Base-by-base conservation (phyloP, 805 yeast genomes). In the Kuraishia hungarica region DNA sequence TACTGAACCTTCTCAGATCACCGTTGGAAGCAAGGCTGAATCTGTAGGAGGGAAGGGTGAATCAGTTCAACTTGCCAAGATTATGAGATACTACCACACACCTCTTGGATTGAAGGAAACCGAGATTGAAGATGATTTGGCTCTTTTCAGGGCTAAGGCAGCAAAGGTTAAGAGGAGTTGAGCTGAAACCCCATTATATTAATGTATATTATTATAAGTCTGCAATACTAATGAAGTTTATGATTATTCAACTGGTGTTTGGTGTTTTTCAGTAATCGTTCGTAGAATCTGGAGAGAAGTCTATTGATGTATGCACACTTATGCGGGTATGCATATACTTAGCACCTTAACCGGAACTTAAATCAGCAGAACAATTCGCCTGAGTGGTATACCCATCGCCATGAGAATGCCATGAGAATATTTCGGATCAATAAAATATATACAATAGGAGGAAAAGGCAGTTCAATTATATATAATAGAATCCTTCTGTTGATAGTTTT, bases 41-140 rank as follows among this genome's bases (percentile, higher is more conserved):
- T 50, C 58, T 23, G n/a, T 53, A 51, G 52, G 29, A 52, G 58
- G 49, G 51, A 54, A 55, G 10, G 55, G 60, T 2, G 61, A 58
- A n/a, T 54, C 59, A 56, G 28, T 23, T 20, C 51, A 49, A 17
- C 20, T 49, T 17, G 51, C 47, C 26, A 51, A 28, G 28, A 26
- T 48, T 17, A 48, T 47, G 51, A 55, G 57, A 54, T 60, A 62
- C 20, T 69, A 67, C 55, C 56, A 53, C 6, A 51, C 64, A 4
- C 74, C 74, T 5, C 61, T 57, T 49, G 66, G 66, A 2, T 56
- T 70, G 48, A 58, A 58, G 7, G 39, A 29, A 1, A 62, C 56
- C 2, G 72, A 67, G 51, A 59, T 69, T 29, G 71, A 69, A 11
- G 43, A 15, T 35, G 43, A 52, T 56, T 4, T 35, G 43, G 43